Percentiles rank a stretch among this genome's conserved stretches.
phyloP scores from a whole-genome alignment of 1,284 basidiomycete genomes.

The Moniliella sp. region DNA sequence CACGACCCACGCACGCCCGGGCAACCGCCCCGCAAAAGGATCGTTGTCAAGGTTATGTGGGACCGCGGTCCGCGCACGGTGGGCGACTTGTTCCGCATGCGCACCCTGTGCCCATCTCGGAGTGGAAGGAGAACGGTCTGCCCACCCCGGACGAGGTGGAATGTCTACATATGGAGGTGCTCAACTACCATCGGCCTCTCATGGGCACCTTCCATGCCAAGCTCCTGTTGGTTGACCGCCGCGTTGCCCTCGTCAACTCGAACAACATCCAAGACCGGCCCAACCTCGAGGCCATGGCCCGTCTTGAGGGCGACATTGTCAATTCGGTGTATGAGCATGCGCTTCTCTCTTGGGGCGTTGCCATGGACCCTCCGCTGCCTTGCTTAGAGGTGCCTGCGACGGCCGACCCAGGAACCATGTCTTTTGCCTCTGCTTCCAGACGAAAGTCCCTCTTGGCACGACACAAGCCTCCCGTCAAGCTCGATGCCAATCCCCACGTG shows the following conservation, averaged over 20 bases:
- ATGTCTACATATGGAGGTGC: constrained; percentile 22
- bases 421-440: no score
- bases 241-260: constrained; percentile 49
- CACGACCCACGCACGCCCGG: no score
- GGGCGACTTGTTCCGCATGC: constrained; percentile 23
- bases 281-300: constrained; percentile 33
- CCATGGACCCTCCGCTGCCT: constrained; percentile 41
- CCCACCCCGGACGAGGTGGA: constrained; percentile 19
- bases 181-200: constrained; percentile 30
- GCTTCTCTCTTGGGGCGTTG: constrained; percentile 45
- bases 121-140: constrained; percentile 26
- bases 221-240: constrained; percentile 52
- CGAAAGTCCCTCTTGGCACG: no score
- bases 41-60: constrained; percentile 33
- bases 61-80: constrained; percentile 26
- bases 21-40: background rate
- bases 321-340: constrained; percentile 54
- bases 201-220: constrained; percentile 57
- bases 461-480: no score
- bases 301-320: constrained; percentile 46
- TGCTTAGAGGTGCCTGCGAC: background rate
- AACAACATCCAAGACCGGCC: constrained; percentile 49
- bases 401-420: background rate
- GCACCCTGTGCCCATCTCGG: constrained; percentile 17
- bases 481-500: no score